Evolutionary conservation across 163 green algal species (phyloP), one percentile per base, ranked within the genome.

Genomic region (Trebouxia gelatinosa): DNA sequence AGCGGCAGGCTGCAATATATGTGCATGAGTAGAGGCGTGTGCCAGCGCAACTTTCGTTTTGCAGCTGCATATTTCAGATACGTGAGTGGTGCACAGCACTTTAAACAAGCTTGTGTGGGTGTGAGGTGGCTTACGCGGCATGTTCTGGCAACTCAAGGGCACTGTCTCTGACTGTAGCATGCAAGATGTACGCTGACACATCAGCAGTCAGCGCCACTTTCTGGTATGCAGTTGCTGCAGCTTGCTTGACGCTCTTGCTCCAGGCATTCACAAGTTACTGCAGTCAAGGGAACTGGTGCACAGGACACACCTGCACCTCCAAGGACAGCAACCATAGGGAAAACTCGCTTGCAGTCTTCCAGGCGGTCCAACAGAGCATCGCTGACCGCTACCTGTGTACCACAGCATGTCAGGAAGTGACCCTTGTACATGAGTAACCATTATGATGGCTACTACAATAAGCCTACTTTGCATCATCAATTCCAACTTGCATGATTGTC

Each of bases 311-410:
- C 88, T 35, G 91, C 87, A 1, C 92, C 92, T 3, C 90, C 90
- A 37, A 96, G 70, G 5, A 96, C 81, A 26, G 90, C 84, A 0
- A 85, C 90, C 11, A 54, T 80, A 3, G 81, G 75, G 59, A 95
- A 95, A 5, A 37, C 79, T 0, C 85, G 46, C 6, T 84, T 84
- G 80, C 89, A 95, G 84, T 97, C 92, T 67, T 93, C 86, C 39
- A 97, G 76, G 0, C 92, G 82, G 68, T 97, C 92, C 23, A 96
- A 70, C 71, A 97, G 70, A 13, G 88, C 67, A 31, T 91, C 83
- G 3, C 85, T 84, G 2, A 96, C 86, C 34, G 86, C 83, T 3
- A 80, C 75, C 84, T 86, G 78, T 29, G 82, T 6, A 57, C 34
- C 70, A 21, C 6, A 40, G 35, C 29, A n/a, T 21, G 28, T 13